Percentiles rank a stretch among this genome's conserved stretches.
These are phyloP conservation scores for Pyrenula aspistea DNA, from an alignment of 495 filamentous ascomycete species.

Conservation along the genomic window DNA sequence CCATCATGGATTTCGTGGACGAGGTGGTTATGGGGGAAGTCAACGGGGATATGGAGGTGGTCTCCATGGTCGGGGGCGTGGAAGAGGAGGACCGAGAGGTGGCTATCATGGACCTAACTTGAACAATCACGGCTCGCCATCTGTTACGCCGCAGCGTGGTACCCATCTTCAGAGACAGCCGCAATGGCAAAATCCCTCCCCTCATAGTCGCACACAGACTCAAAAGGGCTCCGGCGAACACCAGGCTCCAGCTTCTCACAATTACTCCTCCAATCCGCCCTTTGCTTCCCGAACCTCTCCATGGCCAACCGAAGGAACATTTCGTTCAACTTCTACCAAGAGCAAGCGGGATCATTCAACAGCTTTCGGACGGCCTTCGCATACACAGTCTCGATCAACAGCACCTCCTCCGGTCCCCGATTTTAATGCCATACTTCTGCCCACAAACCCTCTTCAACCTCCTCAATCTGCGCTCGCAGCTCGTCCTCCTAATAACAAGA, in stretches of 20 bases:
- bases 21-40: conserved; percentile 15
- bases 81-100: conserved; percentile 35
- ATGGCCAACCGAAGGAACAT: background rate
- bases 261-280: conserved; percentile 16
- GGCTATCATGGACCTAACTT: conserved; percentile 27
- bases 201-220: too few relatives aligned
- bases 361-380: conserved; percentile 29
- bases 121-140: background rate
- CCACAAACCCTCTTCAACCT: conserved; percentile 42
- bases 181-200: conserved; percentile 23
- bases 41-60: conserved; percentile 18
- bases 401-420: conserved; percentile 49
- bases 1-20: conserved; percentile 21
- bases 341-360: conserved; percentile 29
- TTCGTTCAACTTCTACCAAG: conserved; percentile 4
- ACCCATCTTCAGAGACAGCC: conserved; percentile 16
- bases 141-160: background rate
- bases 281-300: background rate
- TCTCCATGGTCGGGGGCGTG: conserved; percentile 18
- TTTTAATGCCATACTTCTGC: conserved; percentile 47
- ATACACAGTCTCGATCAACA: conserved; percentile 24
- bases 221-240: too few relatives aligned
- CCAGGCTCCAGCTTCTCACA: too few relatives aligned
- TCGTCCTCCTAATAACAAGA: conserved; percentile 12
- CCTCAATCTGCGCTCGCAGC: background rate